Base-by-base conservation (phyloP, 2,329 filamentous ascomycete genomes). In the Phaeoacremonium minimum region DNA sequence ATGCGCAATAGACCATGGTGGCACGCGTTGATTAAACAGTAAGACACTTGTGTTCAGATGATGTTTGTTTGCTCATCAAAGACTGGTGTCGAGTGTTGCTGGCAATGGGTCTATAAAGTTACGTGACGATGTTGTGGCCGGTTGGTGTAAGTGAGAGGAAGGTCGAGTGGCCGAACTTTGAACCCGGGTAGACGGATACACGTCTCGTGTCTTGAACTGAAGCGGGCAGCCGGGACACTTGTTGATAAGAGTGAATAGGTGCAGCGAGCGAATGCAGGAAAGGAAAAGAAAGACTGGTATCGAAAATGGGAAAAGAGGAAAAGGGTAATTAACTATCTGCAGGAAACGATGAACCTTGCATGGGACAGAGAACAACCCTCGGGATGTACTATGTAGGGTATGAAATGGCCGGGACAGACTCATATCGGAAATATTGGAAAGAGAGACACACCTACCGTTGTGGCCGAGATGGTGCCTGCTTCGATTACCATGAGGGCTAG, bases 1-100 rank as follows among this genome's bases (percentile, higher is more conserved):
- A 75, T 14, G 71, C 60, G 46, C 72, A 76, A 49, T 60, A 75
- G 33, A 75, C 59, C 60, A 63, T 63, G 37, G 47, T 53, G 37
- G 30, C 38, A 36, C 35, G 18, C 39, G 19, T 38, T 38, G 15
- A 34, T 28, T 30, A 29, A 30, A 28, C 28, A 42, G 35, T 41
- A 18, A 38, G 40, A 43, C 40, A 43, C 28, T 36, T 26, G 22
- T 9, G n/a, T 26, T 9, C n/a, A 26, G 22, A n/a, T 9, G 22
- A 9, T 9, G 22, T n/a, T n/a, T 26, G 22, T 26, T n/a, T n/a
- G 22, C 22, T 9, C n/a, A 26, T 26, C 9, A n/a, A n/a, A 26
- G 22, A 9, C 22, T 26, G 22, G 9, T n/a, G 22, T 9, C 15
- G 34, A 11, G 12, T 9, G 31, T n/a, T 4, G 30, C 12, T 15